phyloP scores from a whole-genome alignment of 2,329 filamentous ascomycete species.

The Cryphonectria naterciae region DNA sequence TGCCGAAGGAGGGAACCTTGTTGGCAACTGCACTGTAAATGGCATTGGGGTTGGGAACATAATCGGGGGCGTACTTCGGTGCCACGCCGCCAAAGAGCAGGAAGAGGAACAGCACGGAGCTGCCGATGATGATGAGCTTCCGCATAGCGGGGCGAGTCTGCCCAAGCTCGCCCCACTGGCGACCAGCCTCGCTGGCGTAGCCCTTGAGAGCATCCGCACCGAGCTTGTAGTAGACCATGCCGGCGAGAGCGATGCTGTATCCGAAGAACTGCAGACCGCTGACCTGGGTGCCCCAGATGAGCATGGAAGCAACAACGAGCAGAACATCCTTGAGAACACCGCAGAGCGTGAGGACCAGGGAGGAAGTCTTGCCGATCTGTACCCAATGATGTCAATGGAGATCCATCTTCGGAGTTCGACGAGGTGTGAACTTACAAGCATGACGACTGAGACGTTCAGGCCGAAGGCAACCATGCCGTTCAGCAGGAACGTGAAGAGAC shows the following conservation, averaged over 20 bases:
- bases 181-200: constrained; percentile 71
- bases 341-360: constrained; percentile 82
- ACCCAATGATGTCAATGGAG: constrained; percentile 35
- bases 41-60: constrained; percentile 50
- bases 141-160: constrained; percentile 75
- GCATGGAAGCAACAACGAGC: constrained; percentile 77
- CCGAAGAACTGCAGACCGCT: constrained; percentile 79
- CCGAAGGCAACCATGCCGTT: constrained; percentile 81
- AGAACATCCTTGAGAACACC: constrained; percentile 89
- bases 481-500: constrained; percentile 70
- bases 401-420: background rate
- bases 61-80: constrained; percentile 61
- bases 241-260: constrained; percentile 77
- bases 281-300: constrained; percentile 79
- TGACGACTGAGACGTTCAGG: constrained; percentile 84
- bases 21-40: constrained; percentile 53
- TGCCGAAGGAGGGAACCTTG: constrained; percentile 42
- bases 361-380: constrained; percentile 86
- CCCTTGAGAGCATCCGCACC: constrained; percentile 82
- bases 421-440: constrained; percentile 65
- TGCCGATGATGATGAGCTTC: constrained; percentile 73
- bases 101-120: constrained; percentile 67
- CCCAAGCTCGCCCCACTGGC: constrained; percentile 87
- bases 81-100: constrained; percentile 71
- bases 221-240: constrained; percentile 86